Evolutionary conservation across 2,329 filamentous ascomycete genomes (phyloP), one percentile per base, ranked within the genome.

Genomic region (Chrysosporium keratinophilum): DNA sequence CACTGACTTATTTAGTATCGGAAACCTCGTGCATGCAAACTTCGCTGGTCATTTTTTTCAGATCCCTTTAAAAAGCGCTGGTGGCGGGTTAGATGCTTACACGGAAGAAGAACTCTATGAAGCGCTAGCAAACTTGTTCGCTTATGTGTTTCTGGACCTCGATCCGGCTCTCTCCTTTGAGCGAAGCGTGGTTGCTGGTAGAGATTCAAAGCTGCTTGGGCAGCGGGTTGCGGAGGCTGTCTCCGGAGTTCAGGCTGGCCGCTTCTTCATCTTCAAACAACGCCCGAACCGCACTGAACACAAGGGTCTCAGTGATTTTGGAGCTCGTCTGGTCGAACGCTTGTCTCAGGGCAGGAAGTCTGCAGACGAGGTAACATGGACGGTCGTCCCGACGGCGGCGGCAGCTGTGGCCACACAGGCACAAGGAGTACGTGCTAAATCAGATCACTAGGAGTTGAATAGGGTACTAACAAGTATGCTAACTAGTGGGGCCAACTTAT

Each of bases 321-420:
- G 79, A 9, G 67, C 72, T 6, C 75, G 79, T 58, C 76, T 82
- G 70, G 77, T 82, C 55, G 65, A 76, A 53, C 72, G 75, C 10
- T 67, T 82, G 10, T 68, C 78, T 19, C 70, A 71, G 37, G 71
- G 69, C 5, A 70, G 73, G 4, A 68, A 74, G 54, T 67, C 72
- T 1, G 64, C 73, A 2, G 67, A 76, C 28, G 71, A 78, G 17
- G 69, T 81, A 19, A 77, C 80, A 28, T 79, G 76, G 74, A 75
- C 74, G 40, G 75, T 82, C 50, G 70, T 82, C 37, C 78, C 78
- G 23, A 80, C 78, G 0, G 77, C 77, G 0, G 77, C 76, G 23
- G 76, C 76, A 41, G 75, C 77, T 65, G 76, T 79, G 3, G 70
- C 74, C 2, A 80, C 78, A 54, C 78, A 81, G 60, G 77, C 75